Percentiles rank a stretch among this genome's conserved stretches.
phyloP scores from a whole-genome alignment of 805 yeast species.

The Yamadazyma scolyti region DNA sequence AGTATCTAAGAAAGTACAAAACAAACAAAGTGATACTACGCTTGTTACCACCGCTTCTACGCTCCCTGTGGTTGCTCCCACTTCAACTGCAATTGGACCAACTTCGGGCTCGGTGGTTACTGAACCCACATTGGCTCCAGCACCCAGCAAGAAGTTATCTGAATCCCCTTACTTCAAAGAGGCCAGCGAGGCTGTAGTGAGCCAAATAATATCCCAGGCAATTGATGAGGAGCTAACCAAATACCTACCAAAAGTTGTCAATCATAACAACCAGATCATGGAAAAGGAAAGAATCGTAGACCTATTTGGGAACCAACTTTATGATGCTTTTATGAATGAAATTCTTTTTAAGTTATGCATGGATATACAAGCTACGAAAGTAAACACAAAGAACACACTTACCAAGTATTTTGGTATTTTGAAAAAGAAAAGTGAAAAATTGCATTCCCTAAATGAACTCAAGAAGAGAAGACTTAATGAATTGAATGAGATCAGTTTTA shows the following conservation, averaged over 20 bases:
- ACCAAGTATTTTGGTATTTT: conserved; percentile 27
- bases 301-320: conserved; percentile 48
- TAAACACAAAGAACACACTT: conserved; percentile 30
- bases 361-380: conserved; percentile 43
- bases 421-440: conserved; percentile 17
- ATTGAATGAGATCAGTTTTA: conserved; percentile 23
- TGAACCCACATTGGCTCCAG: conserved; percentile 6
- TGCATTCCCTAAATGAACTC: conserved; percentile 19
- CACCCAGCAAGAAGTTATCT: conserved; percentile 14
- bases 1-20: no score
- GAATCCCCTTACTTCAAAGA: conserved; percentile 21
- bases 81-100: conserved; percentile 1
- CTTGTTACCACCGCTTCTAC: not conserved
- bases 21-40: no score
- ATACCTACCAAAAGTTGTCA: conserved; percentile 22
- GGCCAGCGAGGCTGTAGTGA: conserved; percentile 23
- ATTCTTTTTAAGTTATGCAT: conserved; percentile 41
- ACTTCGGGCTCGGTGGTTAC: no score
- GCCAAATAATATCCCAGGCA: conserved; percentile 16
- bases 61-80: no score
- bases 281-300: conserved; percentile 26
- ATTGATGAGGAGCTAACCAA: conserved; percentile 22
- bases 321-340: conserved; percentile 59
- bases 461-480: conserved; percentile 25
- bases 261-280: conserved; percentile 15